Conservation (phyloP, 2,329 filamentous ascomycete genomes). For the Emericellopsis cladophorae region DNA sequence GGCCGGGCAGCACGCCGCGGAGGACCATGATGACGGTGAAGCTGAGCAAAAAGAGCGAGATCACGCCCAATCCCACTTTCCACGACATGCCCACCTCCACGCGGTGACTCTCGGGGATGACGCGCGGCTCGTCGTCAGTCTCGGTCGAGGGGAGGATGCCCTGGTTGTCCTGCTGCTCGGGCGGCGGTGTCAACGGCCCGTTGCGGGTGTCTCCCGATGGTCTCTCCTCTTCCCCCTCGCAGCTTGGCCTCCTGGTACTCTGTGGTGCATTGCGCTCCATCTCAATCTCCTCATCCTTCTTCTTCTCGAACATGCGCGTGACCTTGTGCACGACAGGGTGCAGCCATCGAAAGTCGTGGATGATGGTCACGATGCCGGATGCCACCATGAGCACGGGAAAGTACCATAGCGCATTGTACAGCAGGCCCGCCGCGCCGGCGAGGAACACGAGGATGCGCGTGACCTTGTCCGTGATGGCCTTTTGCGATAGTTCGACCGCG, state of each 20-base stretch:
- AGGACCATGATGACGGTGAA: constrained; percentile 45
- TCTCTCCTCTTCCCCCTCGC: background rate
- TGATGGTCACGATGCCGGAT: constrained; percentile 28
- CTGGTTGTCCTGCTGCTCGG: background rate
- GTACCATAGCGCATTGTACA: constrained; percentile 66
- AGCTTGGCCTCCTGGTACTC: background rate
- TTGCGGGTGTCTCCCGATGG: background rate
- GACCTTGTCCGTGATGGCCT: constrained; percentile 52
- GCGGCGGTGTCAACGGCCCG: background rate
- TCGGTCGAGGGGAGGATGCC: background rate
- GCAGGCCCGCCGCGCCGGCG: constrained; percentile 48
- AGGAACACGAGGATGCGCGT: constrained; percentile 53
- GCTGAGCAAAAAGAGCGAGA: constrained; percentile 35
- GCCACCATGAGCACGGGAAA: constrained; percentile 52
- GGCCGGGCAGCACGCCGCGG: constrained; percentile 23
- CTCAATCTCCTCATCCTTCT: constrained; percentile 1
- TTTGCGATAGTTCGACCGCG: constrained; percentile 53
- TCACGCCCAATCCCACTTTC: constrained; percentile 27
- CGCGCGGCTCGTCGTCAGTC: constrained; percentile 9
- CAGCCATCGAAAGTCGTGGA: constrained; percentile 4
- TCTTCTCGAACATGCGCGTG: constrained; percentile 2
- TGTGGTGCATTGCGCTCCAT: background rate
- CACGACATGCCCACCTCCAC: constrained; percentile 25
- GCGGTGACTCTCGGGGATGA: constrained; percentile 17
- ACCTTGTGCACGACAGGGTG: constrained; percentile 3